Base-by-base conservation (phyloP, 306 rosid species). In the Quercus gilva region DNA sequence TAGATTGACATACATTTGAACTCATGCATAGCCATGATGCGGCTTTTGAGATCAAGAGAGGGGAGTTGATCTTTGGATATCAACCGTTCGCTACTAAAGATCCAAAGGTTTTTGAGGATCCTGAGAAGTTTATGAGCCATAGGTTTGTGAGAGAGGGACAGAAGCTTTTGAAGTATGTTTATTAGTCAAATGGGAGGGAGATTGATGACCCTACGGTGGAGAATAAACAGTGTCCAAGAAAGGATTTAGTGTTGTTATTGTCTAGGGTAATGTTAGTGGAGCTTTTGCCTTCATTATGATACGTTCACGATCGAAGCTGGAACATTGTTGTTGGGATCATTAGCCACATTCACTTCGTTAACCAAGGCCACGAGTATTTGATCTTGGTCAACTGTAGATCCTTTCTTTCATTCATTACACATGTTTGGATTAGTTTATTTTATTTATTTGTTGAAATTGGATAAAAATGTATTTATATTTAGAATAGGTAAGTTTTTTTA, bases 31-130 rank as follows among this genome's bases (percentile, higher is more conserved):
- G 89, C 49, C 97, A 91, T 29, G 92, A 88, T 55, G 90, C 89
- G 0, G 26, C 87, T 2, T 93, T 73, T 76, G 55, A 87, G 91
- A 86, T 91, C 83, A 90, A 90, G 88, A 88, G 86, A 55, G 94
- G 97, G 0, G 94, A 93, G 73, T 89, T 86, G 92, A 70, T 93
- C 55, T 91, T 93, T 41, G 98, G 94, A 61, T 91, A 88, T 71
- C 92, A 88, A 23, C 92, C 91, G 17, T 80, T 91, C n/a, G 97
- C 90, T 1, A 90, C 97, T 0, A 93, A 82, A 10, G 98, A 93
- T 71, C 87, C 91, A 0, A 88, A 64, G 83, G 64, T 93, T 2
- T 90, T 93, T 8, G 78, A 87, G 35, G 85, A 82, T 0, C 53
- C 91, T 0, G 94, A 91, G 28, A 81, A 88, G 12, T 91, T 91